Evolutionary conservation across 306 rosid genomes (phyloP), one percentile per base, ranked within the genome.

Genomic region (Myrica gale): DNA sequence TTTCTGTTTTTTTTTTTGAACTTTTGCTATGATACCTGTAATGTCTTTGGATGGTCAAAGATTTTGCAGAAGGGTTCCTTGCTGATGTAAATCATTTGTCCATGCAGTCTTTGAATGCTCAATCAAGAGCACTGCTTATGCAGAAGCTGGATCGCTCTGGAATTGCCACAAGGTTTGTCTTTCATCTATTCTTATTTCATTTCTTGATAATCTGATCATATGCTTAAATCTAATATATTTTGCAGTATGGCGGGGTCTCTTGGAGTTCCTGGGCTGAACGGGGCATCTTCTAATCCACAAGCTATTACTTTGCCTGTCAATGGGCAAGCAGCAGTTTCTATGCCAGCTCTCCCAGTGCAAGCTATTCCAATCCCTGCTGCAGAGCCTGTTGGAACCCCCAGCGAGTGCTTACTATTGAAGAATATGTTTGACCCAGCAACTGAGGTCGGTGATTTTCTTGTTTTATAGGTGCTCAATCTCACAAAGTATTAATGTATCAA

Each of bases 381-480:
- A 17, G 92, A 92, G 70, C 90, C 97, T 21, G 80, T 92, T 43
- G 98, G 99, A 81, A 82, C 2, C 70, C 99, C 99, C 20, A 96
- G 92, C 67, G 96, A 92, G 86, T 96, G 98, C 86, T 82, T 95
- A 61, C 87, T 92, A 57, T 74, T 95, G 83, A 95, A 92, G 84
- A 92, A 95, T 83, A 90, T 95, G 99, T 95, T 95, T 79, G 99
- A 95, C 87, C 99, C 98, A 61, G 82, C 80, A 69, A 87, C 96
- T 0, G 99, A 95, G 98, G 99, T 95, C 53, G 67, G 87, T 77
- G 60, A 20, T 50, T 71, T 68, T 73, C 55, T 82, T 67, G 63
- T 68, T 67, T 20, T 8, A 41, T 76, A 82, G 42, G 65, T 51
- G 48, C 80, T 23, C 48, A 78, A 51, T 82, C 45, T 21, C 54